These are phyloP conservation scores for Combretum micranthum DNA, from an alignment of 345 rosid genomes.

Conservation along the genomic window DNA sequence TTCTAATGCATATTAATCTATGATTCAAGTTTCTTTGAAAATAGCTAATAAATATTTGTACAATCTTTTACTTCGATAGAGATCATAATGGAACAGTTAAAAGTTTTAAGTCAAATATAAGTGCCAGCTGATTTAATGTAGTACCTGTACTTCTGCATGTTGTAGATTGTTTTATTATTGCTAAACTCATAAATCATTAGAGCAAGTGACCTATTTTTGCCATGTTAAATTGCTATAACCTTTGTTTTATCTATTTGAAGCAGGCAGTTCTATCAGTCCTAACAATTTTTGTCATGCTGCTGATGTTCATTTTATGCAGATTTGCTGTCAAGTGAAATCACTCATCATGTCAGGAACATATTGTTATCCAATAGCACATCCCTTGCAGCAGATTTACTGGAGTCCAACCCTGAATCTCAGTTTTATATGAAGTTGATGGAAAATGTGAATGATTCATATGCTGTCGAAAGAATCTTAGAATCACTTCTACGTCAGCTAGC, in stretches of 20 bases:
- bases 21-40: too few species aligned
- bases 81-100: too few species aligned
- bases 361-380: slow-evolving; percentile 34
- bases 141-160: too few species aligned
- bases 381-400: slow-evolving; percentile 29
- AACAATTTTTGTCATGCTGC: background rate
- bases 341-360: slow-evolving; percentile 48
- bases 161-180: too few species aligned
- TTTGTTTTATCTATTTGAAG: background rate
- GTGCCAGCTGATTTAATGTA: too few species aligned
- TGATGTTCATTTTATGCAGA: slow-evolving; percentile 44
- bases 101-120: too few species aligned
- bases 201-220: too few species aligned
- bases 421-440: slow-evolving; percentile 67
- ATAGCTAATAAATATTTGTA: too few species aligned
- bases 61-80: too few species aligned
- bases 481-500: slow-evolving; percentile 69
- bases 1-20: too few species aligned
- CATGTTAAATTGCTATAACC: too few species aligned
- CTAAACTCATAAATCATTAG: too few species aligned
- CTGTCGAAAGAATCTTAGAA: slow-evolving; percentile 76
- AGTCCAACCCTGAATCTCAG: slow-evolving; percentile 33
- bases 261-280: background rate
- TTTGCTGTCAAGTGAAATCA: slow-evolving; percentile 59
- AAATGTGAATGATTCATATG: slow-evolving; percentile 64